Conservation (phyloP, 495 filamentous ascomycete species). For the Aspergillus bertholletiae region DNA sequence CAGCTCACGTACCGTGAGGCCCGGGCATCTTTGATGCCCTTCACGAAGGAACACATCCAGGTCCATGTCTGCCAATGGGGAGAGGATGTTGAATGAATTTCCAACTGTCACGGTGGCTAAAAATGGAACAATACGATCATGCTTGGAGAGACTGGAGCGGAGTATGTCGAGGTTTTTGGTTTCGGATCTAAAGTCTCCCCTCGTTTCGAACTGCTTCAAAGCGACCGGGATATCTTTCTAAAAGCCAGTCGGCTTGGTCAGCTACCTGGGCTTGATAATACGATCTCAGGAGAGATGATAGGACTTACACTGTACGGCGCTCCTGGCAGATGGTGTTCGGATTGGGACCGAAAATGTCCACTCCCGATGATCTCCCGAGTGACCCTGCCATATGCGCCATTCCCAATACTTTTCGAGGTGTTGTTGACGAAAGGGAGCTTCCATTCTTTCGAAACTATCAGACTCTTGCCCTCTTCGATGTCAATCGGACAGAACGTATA, state of each 20-base stretch:
- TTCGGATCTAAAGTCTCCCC: conserved; percentile 1
- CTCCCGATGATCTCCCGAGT: conserved; percentile 8
- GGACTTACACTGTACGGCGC: neutral
- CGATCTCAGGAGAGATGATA: neutral
- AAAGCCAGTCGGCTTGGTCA: neutral
- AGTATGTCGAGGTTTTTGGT: conserved; percentile 1
- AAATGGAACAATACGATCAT: conserved; percentile 6
- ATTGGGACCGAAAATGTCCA: neutral
- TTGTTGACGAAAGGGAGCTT: conserved; percentile 12
- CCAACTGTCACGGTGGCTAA: conserved; percentile 13
- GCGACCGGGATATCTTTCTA: conserved; percentile 5
- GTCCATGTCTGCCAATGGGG: conserved; percentile 10
- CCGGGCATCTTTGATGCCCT: neutral
- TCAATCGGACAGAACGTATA: conserved; percentile 13
- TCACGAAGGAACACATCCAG: conserved; percentile 9
- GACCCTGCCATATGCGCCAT: conserved; percentile 12
- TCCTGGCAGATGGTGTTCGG: neutral
- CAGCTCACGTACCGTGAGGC: neutral
- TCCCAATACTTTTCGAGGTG: neutral
- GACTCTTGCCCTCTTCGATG: conserved; percentile 6
- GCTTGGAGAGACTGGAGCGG: conserved; percentile 1
- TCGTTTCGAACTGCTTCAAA: conserved; percentile 1
- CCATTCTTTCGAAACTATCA: conserved; percentile 4
- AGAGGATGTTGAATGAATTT: conserved; percentile 12
- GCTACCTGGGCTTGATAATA: neutral